Evolutionary conservation across 305 asterid genomes (phyloP).

Genomic region (Lippia alba): DNA sequence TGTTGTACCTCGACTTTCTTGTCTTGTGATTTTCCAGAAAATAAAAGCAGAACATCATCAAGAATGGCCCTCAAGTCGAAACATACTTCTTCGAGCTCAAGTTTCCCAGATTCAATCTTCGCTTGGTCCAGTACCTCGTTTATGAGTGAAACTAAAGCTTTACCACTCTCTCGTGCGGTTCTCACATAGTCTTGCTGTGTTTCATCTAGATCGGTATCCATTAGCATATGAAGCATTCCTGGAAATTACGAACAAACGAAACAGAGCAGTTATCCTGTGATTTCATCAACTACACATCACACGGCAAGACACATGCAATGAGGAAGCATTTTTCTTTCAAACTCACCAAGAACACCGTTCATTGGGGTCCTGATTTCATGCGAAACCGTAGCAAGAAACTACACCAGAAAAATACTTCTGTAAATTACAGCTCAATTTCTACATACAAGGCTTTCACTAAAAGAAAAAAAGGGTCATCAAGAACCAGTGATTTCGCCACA

Average conservation of each 20-base stretch:
- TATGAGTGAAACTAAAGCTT: conserved; percentile 92
- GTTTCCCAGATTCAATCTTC: conserved; percentile 96
- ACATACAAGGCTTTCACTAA: too few species aligned
- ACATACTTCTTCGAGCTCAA: conserved; percentile 95
- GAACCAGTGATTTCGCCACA: conserved; percentile 87
- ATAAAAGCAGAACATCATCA: conserved; percentile 86
- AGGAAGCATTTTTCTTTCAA: conserved; percentile 17
- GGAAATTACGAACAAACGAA: conserved; percentile 23
- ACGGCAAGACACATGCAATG: conserved; percentile 4
- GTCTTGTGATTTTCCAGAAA: conserved; percentile 88
- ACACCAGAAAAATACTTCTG: conserved; percentile 27
- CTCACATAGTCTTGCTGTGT: conserved; percentile 94
- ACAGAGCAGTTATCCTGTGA: conserved; percentile 15
- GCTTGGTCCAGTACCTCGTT: conserved; percentile 96
- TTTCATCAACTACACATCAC: neutral
- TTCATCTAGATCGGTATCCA: conserved; percentile 90
- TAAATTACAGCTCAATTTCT: neutral
- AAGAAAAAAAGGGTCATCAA: neutral
- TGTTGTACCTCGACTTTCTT: conserved; percentile 86
- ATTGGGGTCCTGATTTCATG: conserved; percentile 98
- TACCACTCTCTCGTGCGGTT: conserved; percentile 98
- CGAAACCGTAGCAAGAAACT: conserved; percentile 96
- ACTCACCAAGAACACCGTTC: conserved; percentile 94
- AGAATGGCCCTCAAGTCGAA: conserved; percentile 83
- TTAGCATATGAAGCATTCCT: conserved; percentile 99